Base-by-base conservation (phyloP, 2,329 filamentous ascomycete species). In the Sarocladium oryzae region DNA sequence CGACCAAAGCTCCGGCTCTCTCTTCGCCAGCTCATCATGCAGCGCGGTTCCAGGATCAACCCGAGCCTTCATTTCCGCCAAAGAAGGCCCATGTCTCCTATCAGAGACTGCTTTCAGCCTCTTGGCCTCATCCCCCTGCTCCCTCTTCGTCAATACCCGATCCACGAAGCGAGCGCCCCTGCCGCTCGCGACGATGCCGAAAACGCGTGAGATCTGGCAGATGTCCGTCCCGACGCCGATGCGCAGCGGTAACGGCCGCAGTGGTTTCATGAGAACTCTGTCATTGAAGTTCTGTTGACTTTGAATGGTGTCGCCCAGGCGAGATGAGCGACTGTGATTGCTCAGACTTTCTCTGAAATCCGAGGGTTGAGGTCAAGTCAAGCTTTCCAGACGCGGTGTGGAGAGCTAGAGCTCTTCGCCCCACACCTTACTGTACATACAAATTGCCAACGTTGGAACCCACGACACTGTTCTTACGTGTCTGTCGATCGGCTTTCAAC, bases 211-310 rank as follows among this genome's bases (percentile, higher is more conserved):
- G 52, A 89, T 77, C 52, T 77, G 76, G 66, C 88, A 89, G 52
- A 95, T 85, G 63, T 95, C 90, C 45, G 81, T 92, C 53, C 90
- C 90, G 50, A 95, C 71, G 46, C 77, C 76, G 13, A 92, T 62
- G 1, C 82, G 73, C n/a, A 82, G 73, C 1, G 85, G 84, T 58
- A 91, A 89, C 2, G 63, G 63, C 16, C 61, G 60, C 40, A 70
- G 51, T 21, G 62, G 61, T 55, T 60, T 66, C 66, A 67, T 66
- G 21, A 37, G 24, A 20, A 16, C 43, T 33, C 5, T 26, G 26
- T 43, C 40, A 43, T 43, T 28, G 9, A n/a, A n/a, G n/a, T n/a
- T n/a, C n/a, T n/a, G n/a, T n/a, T n/a, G n/a, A n/a, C n/a, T n/a
- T n/a, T n/a, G n/a, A n/a, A n/a, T n/a, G n/a, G n/a, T n/a, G n/a